Conservation (phyloP, 257 asterid species). For the Solanum bulbocastanum region DNA sequence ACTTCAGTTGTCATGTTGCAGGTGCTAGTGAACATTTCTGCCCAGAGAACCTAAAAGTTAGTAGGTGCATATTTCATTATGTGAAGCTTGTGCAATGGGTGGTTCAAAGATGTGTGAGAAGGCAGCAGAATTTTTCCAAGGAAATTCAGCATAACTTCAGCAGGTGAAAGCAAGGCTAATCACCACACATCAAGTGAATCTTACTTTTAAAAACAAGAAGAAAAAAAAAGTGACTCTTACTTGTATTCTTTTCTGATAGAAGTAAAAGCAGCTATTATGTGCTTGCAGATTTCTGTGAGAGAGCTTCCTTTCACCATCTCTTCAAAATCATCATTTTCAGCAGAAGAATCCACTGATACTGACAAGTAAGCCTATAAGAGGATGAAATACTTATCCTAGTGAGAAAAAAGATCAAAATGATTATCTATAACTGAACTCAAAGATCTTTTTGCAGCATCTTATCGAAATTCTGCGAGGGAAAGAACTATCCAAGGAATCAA, state of each 20-base stretch:
- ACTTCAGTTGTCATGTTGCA: neutral
- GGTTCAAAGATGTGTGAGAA: neutral
- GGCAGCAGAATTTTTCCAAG: neutral
- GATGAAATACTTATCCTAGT: neutral
- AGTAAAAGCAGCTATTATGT: slow-evolving; percentile 47
- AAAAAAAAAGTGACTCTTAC: slow-evolving; percentile 31
- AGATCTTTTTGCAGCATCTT: neutral
- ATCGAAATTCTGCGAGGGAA: neutral
- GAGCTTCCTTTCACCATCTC: slow-evolving; percentile 28
- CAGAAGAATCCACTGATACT: slow-evolving; percentile 19
- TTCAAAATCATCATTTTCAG: slow-evolving; percentile 25
- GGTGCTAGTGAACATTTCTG: neutral
- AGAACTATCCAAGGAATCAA: neutral
- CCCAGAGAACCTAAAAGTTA: neutral
- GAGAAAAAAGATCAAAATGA: neutral
- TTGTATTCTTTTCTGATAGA: slow-evolving; percentile 48
- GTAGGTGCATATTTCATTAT: neutral
- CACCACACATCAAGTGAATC: slow-evolving; percentile 13
- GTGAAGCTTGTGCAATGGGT: neutral
- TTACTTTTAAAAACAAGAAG: slow-evolving; percentile 15
- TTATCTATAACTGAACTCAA: neutral
- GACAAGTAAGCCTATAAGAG: slow-evolving; percentile 61
- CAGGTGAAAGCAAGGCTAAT: neutral
- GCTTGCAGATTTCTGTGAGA: slow-evolving; percentile 45
- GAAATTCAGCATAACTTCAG: neutral